Percentiles rank a stretch among this genome's conserved stretches.
These are phyloP conservation scores for Entomortierella beljakovae DNA, from an alignment of 192 early-diverging fungal genomes.

Conservation along the genomic window DNA sequence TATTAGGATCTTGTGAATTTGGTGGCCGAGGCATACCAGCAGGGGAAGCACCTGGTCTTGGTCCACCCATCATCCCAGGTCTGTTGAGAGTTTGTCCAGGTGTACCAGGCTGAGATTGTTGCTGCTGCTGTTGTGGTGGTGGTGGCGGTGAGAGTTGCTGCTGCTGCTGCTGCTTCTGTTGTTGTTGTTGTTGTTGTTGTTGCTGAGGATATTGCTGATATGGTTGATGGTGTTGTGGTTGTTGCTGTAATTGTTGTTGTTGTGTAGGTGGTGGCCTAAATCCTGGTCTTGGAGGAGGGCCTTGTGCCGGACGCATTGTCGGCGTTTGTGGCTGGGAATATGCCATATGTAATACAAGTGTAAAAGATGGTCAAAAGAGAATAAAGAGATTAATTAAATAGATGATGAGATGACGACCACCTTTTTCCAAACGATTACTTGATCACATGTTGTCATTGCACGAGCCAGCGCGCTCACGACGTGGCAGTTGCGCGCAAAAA, in stretches of 20 bases:
- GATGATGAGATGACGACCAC: slow-evolving; percentile 1
- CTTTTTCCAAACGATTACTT: too few species aligned
- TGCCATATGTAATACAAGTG: slow-evolving; percentile 16
- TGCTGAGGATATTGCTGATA: slow-evolving; percentile 6
- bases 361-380: neutral
- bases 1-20: slow-evolving; percentile 16
- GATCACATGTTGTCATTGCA: neutral
- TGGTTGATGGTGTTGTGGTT: slow-evolving; percentile 6
- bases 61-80: slow-evolving; percentile 23
- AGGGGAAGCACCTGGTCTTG: slow-evolving; percentile 23
- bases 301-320: slow-evolving; percentile 33
- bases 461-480: neutral
- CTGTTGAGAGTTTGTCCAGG: slow-evolving; percentile 27
- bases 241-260: slow-evolving; percentile 22
- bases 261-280: slow-evolving; percentile 29
- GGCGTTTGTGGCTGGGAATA: slow-evolving; percentile 44
- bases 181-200: slow-evolving; percentile 20
- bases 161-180: slow-evolving; percentile 4
- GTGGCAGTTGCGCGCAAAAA: neutral
- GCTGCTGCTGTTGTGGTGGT: slow-evolving; percentile 6
- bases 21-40: slow-evolving; percentile 26
- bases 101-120: neutral
- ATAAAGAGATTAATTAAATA: slow-evolving; percentile 1
- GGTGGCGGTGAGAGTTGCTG: slow-evolving; percentile 13
- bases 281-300: slow-evolving; percentile 30